Conservation (phyloP, 208 protist genomes). For the Acanthamoeba healyi region DNA sequence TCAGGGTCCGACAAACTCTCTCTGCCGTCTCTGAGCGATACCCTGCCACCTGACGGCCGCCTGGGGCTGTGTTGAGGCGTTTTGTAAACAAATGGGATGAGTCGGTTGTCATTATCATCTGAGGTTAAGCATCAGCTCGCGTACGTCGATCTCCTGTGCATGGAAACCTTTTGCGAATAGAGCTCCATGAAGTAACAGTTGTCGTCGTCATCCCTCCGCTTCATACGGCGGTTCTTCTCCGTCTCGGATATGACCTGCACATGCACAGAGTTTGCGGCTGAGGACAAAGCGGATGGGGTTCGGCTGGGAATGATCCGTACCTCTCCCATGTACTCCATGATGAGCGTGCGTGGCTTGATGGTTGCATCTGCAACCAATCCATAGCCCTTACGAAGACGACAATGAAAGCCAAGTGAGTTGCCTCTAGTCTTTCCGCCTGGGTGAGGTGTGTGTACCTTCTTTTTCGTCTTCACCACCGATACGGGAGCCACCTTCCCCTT, state of each 20-base stretch:
- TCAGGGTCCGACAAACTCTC: neutral
- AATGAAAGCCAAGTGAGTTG: too few relatives aligned
- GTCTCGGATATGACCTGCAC: neutral
- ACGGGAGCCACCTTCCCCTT: neutral
- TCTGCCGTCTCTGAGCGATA: neutral
- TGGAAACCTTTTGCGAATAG: neutral
- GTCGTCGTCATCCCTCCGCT: neutral
- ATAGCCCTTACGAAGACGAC: neutral
- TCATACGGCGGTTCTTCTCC: neutral
- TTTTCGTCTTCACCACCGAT: neutral
- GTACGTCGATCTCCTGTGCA: neutral
- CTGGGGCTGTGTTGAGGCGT: neutral
- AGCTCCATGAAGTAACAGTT: slow-evolving; percentile 4
- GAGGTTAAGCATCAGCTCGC: neutral
- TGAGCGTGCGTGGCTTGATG: neutral
- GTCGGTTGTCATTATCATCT: too few relatives aligned
- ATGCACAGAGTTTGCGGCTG: neutral
- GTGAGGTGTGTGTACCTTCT: too few relatives aligned
- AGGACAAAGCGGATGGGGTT: neutral
- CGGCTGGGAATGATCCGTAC: neutral
- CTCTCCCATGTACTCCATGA: slow-evolving; percentile 2
- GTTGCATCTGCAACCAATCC: neutral
- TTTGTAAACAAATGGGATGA: too few relatives aligned
- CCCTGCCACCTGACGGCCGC: neutral
- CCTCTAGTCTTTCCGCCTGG: too few relatives aligned